Conservation (phyloP, 2,329 filamentous ascomycete species). For the Phoma sp. region DNA sequence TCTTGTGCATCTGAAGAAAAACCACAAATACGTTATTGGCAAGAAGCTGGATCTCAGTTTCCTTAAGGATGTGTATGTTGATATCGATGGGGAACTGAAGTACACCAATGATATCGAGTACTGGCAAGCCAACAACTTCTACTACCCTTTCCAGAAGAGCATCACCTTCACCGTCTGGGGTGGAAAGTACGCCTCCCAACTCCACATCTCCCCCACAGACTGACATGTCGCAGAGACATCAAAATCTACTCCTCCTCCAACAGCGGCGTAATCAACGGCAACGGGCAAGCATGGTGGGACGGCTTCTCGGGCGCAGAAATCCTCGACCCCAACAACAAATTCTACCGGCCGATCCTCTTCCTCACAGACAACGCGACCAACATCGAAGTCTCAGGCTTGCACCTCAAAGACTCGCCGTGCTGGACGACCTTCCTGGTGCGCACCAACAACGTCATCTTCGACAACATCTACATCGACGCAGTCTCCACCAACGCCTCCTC, state of each 20-base stretch:
- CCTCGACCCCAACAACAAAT: constrained; percentile 60
- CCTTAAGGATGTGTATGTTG: constrained; percentile 63
- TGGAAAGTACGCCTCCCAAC: constrained; percentile 49
- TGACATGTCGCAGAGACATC: constrained; percentile 50
- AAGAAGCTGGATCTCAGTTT: constrained; percentile 65
- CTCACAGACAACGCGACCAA: constrained; percentile 67
- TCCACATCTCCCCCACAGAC: neutral
- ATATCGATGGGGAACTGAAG: constrained; percentile 62
- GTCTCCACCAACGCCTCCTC: constrained; percentile 56
- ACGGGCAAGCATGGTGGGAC: constrained; percentile 59
- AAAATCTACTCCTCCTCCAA: constrained; percentile 59
- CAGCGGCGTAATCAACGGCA: constrained; percentile 57
- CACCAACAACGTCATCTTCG: constrained; percentile 61
- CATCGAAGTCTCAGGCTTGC: constrained; percentile 63
- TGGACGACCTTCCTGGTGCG: constrained; percentile 69
- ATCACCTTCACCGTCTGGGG: constrained; percentile 71
- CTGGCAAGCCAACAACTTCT: constrained; percentile 59
- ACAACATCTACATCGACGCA: constrained; percentile 61
- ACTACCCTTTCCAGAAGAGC: constrained; percentile 59
- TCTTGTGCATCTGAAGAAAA: constrained; percentile 60
- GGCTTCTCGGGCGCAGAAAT: constrained; percentile 55
- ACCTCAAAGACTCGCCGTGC: constrained; percentile 66
- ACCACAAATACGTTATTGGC: constrained; percentile 63
- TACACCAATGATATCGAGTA: constrained; percentile 57
- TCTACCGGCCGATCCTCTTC: constrained; percentile 65